Base-by-base conservation (phyloP, 164 flowering plant genomes). In the Saururus chinensis region DNA sequence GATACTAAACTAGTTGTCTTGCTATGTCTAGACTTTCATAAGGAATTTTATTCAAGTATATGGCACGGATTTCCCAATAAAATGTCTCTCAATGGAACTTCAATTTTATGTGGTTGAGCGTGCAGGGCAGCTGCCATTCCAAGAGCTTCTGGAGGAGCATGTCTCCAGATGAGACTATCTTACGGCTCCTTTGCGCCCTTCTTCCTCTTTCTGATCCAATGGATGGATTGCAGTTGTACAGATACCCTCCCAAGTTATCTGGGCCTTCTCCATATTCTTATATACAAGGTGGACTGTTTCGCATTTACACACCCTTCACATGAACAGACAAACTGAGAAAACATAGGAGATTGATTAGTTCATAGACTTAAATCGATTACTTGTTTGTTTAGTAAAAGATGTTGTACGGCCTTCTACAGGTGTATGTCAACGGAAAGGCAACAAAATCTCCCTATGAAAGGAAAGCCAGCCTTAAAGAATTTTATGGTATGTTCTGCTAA, bases 121-220 rank as follows among this genome's bases (percentile, higher is more conserved):
- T 74, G 75, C 89, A 92, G 96, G 82, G 93, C 93, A 35, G 86
- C 88, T 64, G 67, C 87, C 71, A 81, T 92, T 17, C 90, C 92
- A 23, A 76, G 72, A 69, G 84, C 80, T 51, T 78, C 66, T 68
- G 75, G 75, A 63, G 93, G 86, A 24, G 80, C 81, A 64, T 76
- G 71, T 66, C 63, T 88, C 58, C 89, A 88, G 65, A 84, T 92
- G 91, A 84, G 80, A 66, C 68, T 89, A 64, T 78, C 83, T 64
- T 86, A 79, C 67, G 81, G 92, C 73, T 87, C 92, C 9, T 80
- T 87, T 60, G 93, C 98, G 0, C 88, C 88, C 7, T 62, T 88
- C 19, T 67, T 92, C 73, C 76, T 89, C 20, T 84, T 78, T 67
- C 62, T 87, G 65, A 71, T 88, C 22, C 86, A 92, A 72, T 92